Percentiles rank a stretch among this genome's conserved stretches.
Conservation (phyloP, 2,329 filamentous ascomycete genomes). For the Karstenula rhodostoma region DNA sequence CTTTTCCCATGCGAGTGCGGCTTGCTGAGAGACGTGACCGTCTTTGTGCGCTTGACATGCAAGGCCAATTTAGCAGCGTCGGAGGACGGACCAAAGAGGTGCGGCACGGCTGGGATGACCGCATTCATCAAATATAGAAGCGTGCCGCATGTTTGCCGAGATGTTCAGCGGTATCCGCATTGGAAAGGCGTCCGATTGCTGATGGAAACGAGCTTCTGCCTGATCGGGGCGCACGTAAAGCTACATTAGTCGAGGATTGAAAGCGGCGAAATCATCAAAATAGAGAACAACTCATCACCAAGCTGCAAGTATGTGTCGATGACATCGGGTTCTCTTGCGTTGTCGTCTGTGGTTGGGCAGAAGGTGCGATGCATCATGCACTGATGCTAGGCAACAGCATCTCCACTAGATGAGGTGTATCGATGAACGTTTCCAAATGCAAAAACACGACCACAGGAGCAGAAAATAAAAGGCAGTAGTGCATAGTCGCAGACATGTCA, state of each 20-base stretch:
- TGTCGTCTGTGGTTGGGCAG: conserved; percentile 22
- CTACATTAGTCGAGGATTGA: conserved; percentile 32
- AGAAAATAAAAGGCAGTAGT: background rate
- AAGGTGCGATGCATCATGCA: conserved; percentile 31
- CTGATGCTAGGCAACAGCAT: conserved; percentile 30
- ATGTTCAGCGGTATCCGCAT: conserved; percentile 19
- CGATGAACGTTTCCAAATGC: background rate
- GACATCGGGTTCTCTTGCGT: conserved; percentile 22
- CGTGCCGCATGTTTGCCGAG: conserved; percentile 24
- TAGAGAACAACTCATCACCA: conserved; percentile 22
- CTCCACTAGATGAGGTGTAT: conserved; percentile 1
- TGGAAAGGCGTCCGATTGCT: conserved; percentile 23
- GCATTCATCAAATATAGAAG: conserved; percentile 16
- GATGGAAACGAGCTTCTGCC: conserved; percentile 23
- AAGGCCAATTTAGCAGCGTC: conserved; percentile 19
- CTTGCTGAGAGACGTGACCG: conserved; percentile 17
- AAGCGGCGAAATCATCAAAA: conserved; percentile 24
- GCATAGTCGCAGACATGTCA: conserved; percentile 8
- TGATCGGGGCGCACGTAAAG: conserved; percentile 24
- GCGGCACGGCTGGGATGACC: conserved; percentile 25
- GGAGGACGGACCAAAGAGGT: conserved; percentile 9
- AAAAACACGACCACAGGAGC: background rate
- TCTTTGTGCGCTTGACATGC: conserved; percentile 6
- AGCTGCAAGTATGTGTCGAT: conserved; percentile 14
- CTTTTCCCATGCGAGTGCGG: conserved; percentile 22